Conservation (phyloP, 2,329 filamentous ascomycete species). For the Didymella pomorum region DNA sequence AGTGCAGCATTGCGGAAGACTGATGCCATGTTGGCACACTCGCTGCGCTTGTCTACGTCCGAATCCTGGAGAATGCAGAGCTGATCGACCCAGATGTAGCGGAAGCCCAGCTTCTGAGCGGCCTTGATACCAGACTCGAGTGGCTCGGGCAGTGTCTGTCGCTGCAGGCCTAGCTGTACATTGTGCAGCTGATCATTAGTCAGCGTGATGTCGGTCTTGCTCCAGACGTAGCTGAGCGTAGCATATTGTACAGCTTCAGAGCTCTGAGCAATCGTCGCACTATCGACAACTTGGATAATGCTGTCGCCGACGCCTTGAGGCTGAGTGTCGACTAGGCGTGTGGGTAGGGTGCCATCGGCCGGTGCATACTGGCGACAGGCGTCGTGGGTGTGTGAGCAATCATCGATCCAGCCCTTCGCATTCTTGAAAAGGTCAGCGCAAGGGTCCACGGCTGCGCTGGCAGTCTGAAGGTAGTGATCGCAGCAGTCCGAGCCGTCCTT, state of each 20-base stretch:
- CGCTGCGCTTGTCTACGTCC: conserved; percentile 38
- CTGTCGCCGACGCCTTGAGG: conserved; percentile 24
- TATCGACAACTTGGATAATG: conserved; percentile 36
- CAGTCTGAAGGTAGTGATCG: conserved; percentile 20
- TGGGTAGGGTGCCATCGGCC: conserved; percentile 34
- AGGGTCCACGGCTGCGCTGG: neutral
- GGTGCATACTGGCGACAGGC: conserved; percentile 30
- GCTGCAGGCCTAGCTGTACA: conserved; percentile 28
- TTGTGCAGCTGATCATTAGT: conserved; percentile 25
- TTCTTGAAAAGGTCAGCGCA: conserved; percentile 19
- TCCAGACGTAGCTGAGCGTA: conserved; percentile 44
- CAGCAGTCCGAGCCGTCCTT: conserved; percentile 30
- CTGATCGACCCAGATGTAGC: conserved; percentile 47
- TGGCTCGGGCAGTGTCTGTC: conserved; percentile 30
- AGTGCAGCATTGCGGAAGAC: conserved; percentile 47
- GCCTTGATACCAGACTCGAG: conserved; percentile 41
- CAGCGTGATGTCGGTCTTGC: conserved; percentile 30
- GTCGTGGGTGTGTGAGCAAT: conserved; percentile 40
- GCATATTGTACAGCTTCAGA: conserved; percentile 32
- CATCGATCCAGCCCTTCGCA: conserved; percentile 42
- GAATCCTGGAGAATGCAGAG: conserved; percentile 49
- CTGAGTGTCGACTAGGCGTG: conserved; percentile 43
- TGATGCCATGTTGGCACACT: conserved; percentile 44
- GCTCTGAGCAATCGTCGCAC: conserved; percentile 24
- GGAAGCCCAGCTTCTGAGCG: conserved; percentile 37